A percentile compares a stretch with the other conserved stretches of the same genome.
Conservation (phyloP, 2,329 filamentous ascomycete species). For the Diaporthe ampelina region DNA sequence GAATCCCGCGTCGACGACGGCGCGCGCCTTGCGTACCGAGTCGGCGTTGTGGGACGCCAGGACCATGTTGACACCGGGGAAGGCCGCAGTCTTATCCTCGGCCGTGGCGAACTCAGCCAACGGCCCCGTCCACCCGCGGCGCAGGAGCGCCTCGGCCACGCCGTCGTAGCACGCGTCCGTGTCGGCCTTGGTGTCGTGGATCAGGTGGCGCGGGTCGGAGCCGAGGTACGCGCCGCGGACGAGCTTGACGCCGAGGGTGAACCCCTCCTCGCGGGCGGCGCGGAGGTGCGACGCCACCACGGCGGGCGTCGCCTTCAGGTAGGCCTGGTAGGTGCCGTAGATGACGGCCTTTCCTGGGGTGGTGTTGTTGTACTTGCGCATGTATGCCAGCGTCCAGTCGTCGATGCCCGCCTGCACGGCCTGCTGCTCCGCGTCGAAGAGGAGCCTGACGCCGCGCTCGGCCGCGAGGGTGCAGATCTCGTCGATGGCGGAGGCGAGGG, state of each 20-base stretch:
- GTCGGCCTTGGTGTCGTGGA: constrained; percentile 79
- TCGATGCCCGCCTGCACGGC: constrained; percentile 85
- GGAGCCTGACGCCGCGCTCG: constrained; percentile 77
- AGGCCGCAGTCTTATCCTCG: constrained; percentile 53
- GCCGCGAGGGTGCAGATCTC: constrained; percentile 81
- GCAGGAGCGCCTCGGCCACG: constrained; percentile 77
- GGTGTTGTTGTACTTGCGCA: constrained; percentile 79
- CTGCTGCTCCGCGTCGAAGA: constrained; percentile 90
- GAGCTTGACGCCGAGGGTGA: constrained; percentile 80
- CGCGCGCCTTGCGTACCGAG: constrained; percentile 73
- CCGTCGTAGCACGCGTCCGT: constrained; percentile 82
- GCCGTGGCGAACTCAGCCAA: constrained; percentile 58
- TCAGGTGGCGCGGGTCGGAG: constrained; percentile 77
- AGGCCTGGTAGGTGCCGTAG: constrained; percentile 86
- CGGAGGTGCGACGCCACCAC: constrained; percentile 73
- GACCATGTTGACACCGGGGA: constrained; percentile 74
- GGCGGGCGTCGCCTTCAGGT: constrained; percentile 74
- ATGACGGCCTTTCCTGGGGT: constrained; percentile 73
- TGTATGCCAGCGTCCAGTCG: constrained; percentile 82
- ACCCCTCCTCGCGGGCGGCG: constrained; percentile 69
- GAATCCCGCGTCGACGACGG: constrained; percentile 61
- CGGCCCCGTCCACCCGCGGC: constrained; percentile 69
- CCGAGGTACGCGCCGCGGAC: constrained; percentile 82
- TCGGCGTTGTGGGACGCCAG: constrained; percentile 87
- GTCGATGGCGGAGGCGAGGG: constrained; percentile 78